Evolutionary conservation across 75 land plant species (phyloP), one percentile per base, ranked within the genome.

Genomic region (Azolla pinnata): DNA sequence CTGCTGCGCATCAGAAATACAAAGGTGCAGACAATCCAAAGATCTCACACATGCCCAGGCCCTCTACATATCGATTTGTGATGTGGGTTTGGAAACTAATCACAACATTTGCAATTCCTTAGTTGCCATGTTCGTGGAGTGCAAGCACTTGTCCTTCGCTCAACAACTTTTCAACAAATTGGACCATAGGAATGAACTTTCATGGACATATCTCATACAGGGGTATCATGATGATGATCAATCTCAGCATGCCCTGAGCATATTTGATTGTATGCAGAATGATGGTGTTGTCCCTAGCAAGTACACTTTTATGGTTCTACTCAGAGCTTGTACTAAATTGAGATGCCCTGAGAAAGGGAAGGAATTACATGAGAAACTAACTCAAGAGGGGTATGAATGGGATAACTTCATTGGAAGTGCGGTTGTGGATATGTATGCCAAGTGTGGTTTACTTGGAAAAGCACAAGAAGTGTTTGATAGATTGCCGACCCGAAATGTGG

Each of bases 361-460:
- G 46, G 63, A 44, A 26, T 29, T 44, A 27, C 42, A 60, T 26
- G 46, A 14, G 18, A 24, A 60, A 60, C 19, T 31, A 16, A 17
- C 3, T 26, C 38, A 60, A 20, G 42, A 31, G 44, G 63, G 63
- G 4, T 18, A 20, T 44, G 56, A 49, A 7, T 47, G 28, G 29
- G 65, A 81, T 50, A 19, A n/a, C 18, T 4, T 4, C 4, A 17
- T 79, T 49, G 46, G 75, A 29, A 79, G 74, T 33, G 64, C 78
- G 4, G 52, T 79, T 2, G 42, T 79, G n/a, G 75, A 70, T 44
- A 62, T 79, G 49, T 75, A 79, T 54, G 53, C 58, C 1, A 71
- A 75, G 50, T 75, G 70, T 23, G 74, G 82, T 52, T 38, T 59
- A 35, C 1, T 71, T 3, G 60, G 46, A 0, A 70, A 67, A 35